Evolutionary conservation across 228 moss, liverwort and hornwort species (phyloP), one percentile per base, ranked within the genome.

Genomic region (Sphagnum fallax): DNA sequence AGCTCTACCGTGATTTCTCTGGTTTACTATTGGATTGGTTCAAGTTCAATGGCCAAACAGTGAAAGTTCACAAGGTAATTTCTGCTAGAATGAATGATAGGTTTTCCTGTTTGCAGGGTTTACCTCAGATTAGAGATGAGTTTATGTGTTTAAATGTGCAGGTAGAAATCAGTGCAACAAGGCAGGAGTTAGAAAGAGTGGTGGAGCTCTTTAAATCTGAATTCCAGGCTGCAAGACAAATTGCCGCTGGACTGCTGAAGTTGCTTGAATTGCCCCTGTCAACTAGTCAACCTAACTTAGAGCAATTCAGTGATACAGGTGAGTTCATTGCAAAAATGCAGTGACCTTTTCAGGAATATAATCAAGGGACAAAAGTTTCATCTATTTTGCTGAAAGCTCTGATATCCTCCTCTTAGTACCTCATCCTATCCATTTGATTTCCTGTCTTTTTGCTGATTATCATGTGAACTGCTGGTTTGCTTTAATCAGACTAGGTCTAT

Each of bases 161-260:
- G 98, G 81, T 94, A 77, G 92, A 94, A 78, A 74, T 98, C 52
- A 87, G 86, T 67, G 98, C 94, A 68, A 94, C 98, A 65, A 90
- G 90, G 79, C 72, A 50, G 5, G 98, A 98, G 79, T 89, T 93
- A 10, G 92, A 98, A 73, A 93, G 86, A 65, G 73, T 98, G 69
- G 74, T 98, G 69, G 87, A 93, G 64, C 80, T 87, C 58, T 90
- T 91, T 9, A 90, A 92, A 72, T 82, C 84, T n/a, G 98, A 98
- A 72, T 85, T 98, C 57, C 87, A 93, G 74, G 87, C 98, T 62
- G 93, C 98, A 49, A 98, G 93, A 74, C 82, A 92, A 79, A 87
- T 98, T 67, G 90, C 87, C 67, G 94, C 89, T 62, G 98, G 98
- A 69, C 78, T 85, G 50, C 73, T 98, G 60, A 98, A 89, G 75